Conservation (phyloP, 2,329 filamentous ascomycete genomes). For the Tolypocladium endophyticum region DNA sequence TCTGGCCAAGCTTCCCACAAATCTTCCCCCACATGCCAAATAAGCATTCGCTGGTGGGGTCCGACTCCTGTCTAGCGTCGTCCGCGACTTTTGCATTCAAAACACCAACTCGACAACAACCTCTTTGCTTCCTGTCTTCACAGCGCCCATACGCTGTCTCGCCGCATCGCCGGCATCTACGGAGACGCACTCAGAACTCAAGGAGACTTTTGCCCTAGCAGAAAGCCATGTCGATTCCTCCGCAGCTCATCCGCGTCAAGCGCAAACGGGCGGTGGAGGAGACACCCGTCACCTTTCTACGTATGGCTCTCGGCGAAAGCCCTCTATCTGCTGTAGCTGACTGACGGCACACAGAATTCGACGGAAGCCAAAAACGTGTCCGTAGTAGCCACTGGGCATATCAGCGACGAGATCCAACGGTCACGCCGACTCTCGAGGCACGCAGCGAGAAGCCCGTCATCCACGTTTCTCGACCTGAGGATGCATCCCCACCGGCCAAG, state of each 20-base stretch:
- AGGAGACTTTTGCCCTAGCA: not conserved
- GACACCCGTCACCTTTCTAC: conserved; percentile 43
- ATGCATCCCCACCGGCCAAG: conserved; percentile 10
- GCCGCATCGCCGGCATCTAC: not conserved
- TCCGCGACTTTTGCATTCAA: not conserved
- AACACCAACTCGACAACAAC: not conserved
- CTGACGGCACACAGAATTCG: conserved; percentile 31
- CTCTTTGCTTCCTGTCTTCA: not conserved
- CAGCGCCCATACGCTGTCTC: not conserved
- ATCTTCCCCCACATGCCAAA: not conserved
- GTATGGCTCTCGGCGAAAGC: conserved; percentile 18
- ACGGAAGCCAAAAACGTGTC: conserved; percentile 41
- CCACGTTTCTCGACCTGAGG: conserved; percentile 32
- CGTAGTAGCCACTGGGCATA: conserved; percentile 45
- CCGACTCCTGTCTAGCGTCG: not conserved
- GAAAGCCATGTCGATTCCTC: conserved; percentile 42
- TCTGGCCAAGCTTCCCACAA: too few species aligned
- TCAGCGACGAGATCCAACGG: conserved; percentile 31
- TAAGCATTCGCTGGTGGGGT: not conserved
- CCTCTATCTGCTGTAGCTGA: conserved; percentile 1
- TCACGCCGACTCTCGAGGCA: not conserved
- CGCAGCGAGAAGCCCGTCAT: conserved; percentile 31
- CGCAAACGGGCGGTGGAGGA: conserved; percentile 46
- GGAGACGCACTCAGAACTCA: not conserved
- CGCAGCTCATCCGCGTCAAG: conserved; percentile 50